These are phyloP conservation scores for Flaveria bidentis DNA, from an alignment of 129 eudicot genomes.

Conservation along the genomic window DNA sequence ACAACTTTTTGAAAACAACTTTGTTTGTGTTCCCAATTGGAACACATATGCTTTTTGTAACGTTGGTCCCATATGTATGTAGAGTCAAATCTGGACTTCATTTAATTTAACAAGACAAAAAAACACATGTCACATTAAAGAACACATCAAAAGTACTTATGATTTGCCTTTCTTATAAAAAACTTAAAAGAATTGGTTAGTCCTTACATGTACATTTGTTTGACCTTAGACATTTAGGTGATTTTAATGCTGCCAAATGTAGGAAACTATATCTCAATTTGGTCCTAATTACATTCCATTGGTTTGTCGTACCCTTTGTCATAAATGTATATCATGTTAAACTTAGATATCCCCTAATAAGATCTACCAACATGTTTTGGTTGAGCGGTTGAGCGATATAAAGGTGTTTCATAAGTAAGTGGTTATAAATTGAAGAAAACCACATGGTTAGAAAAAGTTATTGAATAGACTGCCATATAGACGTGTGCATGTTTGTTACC, in stretches of 20 bases:
- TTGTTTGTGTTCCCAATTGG: not conserved
- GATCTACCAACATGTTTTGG: no score
- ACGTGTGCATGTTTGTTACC: no score
- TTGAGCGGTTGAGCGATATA: no score
- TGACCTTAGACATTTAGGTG: not conserved
- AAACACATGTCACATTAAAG: not conserved
- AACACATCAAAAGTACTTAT: not conserved
- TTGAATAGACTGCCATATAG: no score
- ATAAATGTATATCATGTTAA: not conserved
- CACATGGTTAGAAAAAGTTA: no score
- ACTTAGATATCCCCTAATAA: not conserved
- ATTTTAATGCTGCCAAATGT: not conserved
- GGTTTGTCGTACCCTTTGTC: not conserved
- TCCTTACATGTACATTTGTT: constrained; percentile 12
- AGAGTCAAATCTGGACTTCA: not conserved
- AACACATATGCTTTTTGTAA: not conserved
- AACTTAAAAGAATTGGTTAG: not conserved
- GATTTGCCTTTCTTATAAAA: no score
- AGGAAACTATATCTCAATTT: not conserved
- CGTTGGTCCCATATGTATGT: not conserved
- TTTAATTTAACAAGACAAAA: not conserved
- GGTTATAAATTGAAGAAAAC: no score
- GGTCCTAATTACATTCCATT: not conserved
- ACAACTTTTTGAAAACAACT: not conserved
- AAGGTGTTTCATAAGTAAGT: no score